Evolutionary conservation across 441 rosid species (phyloP).

Genomic region (Gossypium trilobum): DNA sequence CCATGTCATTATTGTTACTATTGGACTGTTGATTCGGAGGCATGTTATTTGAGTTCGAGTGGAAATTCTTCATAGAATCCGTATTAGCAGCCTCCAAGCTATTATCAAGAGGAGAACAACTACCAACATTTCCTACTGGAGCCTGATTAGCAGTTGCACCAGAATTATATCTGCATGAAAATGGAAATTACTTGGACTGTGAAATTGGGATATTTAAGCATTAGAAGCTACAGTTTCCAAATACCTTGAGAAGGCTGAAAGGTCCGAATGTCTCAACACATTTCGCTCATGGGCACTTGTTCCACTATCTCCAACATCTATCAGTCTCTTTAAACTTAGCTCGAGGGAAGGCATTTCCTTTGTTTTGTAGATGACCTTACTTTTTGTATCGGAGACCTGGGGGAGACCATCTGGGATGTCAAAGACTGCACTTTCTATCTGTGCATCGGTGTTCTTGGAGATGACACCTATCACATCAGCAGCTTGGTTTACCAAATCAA

Average conservation of each 20-base stretch:
- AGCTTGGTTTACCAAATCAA: constrained; percentile 23
- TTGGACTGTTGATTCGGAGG: constrained; percentile 31
- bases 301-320: constrained; percentile 24
- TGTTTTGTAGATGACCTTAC: constrained; percentile 15
- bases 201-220: not conserved
- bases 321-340: constrained; percentile 32
- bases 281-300: constrained; percentile 25
- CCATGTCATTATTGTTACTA: constrained; percentile 35
- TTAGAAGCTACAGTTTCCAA: constrained; percentile 1
- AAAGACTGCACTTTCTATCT: constrained; percentile 19
- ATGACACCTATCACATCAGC: constrained; percentile 17
- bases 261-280: constrained; percentile 35
- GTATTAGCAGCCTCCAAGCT: constrained; percentile 35
- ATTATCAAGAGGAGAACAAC: constrained; percentile 35
- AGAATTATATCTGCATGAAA: constrained; percentile 32
- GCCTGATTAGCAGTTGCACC: constrained; percentile 31
- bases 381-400: constrained; percentile 18
- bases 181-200: constrained; percentile 4
- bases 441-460: constrained; percentile 18
- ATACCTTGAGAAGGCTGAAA: constrained; percentile 49
- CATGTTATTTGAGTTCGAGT: constrained; percentile 27
- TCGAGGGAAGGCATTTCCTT: constrained; percentile 29
- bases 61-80: constrained; percentile 25
- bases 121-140: constrained; percentile 29
- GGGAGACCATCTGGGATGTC: constrained; percentile 20